Percentiles rank a stretch among this genome's conserved stretches.
These are phyloP conservation scores for Tetracladium setigerum DNA, from an alignment of 495 filamentous ascomycete genomes.

Conservation along the genomic window DNA sequence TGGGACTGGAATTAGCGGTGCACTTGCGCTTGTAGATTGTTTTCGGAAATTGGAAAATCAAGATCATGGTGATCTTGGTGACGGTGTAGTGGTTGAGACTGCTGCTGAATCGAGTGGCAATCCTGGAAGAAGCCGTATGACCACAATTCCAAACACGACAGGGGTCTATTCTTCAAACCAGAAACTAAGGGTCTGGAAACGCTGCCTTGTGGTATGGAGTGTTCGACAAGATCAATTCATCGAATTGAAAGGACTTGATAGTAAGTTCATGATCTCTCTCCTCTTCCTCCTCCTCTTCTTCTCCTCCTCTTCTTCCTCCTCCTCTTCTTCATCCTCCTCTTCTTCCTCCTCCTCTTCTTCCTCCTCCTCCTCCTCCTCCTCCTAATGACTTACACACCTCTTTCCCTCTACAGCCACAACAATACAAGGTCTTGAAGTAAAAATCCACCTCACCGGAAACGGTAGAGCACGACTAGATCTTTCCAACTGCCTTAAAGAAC, in stretches of 20 bases:
- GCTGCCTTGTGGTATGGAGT: conserved; percentile 24
- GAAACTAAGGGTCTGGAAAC: conserved; percentile 12
- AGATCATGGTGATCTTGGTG: not conserved
- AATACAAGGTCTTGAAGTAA: no score
- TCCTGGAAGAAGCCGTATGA: no score
- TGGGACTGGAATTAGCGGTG: conserved; percentile 25
- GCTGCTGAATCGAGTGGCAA: no score
- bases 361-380: no score
- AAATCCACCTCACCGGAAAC: no score
- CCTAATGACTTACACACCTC: no score
- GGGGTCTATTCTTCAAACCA: no score
- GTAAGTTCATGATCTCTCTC: conserved; percentile 8
- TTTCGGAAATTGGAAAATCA: conserved; percentile 11
- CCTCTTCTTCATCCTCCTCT: not conserved
- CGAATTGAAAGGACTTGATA: conserved; percentile 12
- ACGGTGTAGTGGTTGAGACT: no score
- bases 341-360: conserved; percentile 2
- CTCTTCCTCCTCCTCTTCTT: not conserved
- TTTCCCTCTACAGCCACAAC: no score
- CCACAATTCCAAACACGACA: no score
- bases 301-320: not conserved
- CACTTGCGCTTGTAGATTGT: conserved; percentile 23
- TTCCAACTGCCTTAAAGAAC: no score
- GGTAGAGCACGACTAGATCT: no score
- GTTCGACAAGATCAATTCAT: conserved; percentile 20